Evolutionary conservation across 2,329 filamentous ascomycete species (phyloP), one percentile per base, ranked within the genome.

Genomic region (Nectriaceae sp.): DNA sequence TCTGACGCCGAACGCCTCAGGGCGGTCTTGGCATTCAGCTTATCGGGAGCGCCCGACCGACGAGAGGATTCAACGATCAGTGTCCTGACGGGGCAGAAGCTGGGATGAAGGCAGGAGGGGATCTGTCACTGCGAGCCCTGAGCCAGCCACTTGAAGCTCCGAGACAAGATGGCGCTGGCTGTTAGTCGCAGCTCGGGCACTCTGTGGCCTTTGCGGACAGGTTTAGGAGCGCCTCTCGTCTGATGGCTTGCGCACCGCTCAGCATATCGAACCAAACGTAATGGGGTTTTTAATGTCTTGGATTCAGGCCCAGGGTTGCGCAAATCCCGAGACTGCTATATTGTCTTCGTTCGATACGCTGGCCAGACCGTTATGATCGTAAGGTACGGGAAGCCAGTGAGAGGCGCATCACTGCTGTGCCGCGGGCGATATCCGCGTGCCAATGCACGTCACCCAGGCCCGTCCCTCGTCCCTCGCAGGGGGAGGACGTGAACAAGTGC

Each of bases 1-100:
- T 58, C 53, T 43, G 50, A 37, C 31, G 35, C 43, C 29, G 16
- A 29, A 19, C 36, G 48, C 38, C 35, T 51, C 24, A 39, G 18
- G 47, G 47, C 19, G 37, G 44, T 19, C n/a, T 43, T 52, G 39
- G 29, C 31, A 48, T 33, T 45, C 31, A 44, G 46, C 54, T 56
- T 50, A 37, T 56, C 59, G 59, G 59, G 56, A 61, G 46, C 55
- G 59, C 50, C 59, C 56, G 59, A 57, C 54, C 41, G 53, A 46
- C 52, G 52, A 33, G 49, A 54, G 58, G 48, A 55, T 56, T 51
- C 46, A 40, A 46, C 46, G 42, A 61, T 44, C 49, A 46, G 44
- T 48, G 56, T 56, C 33, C 39, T 31, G 40, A 40, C 46, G 39
- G 20, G 36, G 40, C 10, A 37, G 33, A 11, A 11, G 6, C 16